Conservation (phyloP, 2,329 filamentous ascomycete species). For the Ophiostoma pallidulum region DNA sequence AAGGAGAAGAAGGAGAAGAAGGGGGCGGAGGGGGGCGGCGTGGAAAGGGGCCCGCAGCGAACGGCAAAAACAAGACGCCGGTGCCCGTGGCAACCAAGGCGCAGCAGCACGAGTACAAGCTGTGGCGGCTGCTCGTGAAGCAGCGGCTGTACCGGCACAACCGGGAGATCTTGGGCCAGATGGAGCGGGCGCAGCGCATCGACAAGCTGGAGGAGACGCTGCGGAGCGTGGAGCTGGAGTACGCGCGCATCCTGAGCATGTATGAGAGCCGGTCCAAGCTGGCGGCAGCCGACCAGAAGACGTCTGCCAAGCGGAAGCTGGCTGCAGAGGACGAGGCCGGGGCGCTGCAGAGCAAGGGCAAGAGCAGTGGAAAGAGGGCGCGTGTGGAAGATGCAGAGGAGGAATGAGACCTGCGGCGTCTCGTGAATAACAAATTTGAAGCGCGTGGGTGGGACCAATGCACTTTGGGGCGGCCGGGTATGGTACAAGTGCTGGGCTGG, state of each 20-base stretch:
- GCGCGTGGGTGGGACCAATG: too few relatives aligned
- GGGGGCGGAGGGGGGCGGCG: neutral
- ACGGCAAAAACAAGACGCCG: conserved; percentile 13
- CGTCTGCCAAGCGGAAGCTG: conserved; percentile 17
- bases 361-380: conserved; percentile 6
- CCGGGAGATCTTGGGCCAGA: conserved; percentile 57
- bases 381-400: conserved; percentile 5
- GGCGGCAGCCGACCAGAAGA: conserved; percentile 3
- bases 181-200: conserved; percentile 58
- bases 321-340: conserved; percentile 17
- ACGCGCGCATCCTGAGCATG: conserved; percentile 52
- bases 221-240: conserved; percentile 60
- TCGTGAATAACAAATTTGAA: neutral
- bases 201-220: conserved; percentile 64
- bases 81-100: conserved; percentile 34
- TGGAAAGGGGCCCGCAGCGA: neutral
- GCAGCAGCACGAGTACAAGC: conserved; percentile 53
- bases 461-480: too few relatives aligned
- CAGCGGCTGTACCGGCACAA: conserved; percentile 69
- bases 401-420: too few relatives aligned
- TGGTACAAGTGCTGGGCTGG: too few relatives aligned
- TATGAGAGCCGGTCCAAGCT: conserved; percentile 31
- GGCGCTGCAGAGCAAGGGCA: neutral
- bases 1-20: conserved; percentile 23
- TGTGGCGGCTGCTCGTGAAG: conserved; percentile 71